Evolutionary conservation across 176 grass and related monocot species (phyloP), one percentile per base, ranked within the genome.

Genomic region (Musa troglodytarum): DNA sequence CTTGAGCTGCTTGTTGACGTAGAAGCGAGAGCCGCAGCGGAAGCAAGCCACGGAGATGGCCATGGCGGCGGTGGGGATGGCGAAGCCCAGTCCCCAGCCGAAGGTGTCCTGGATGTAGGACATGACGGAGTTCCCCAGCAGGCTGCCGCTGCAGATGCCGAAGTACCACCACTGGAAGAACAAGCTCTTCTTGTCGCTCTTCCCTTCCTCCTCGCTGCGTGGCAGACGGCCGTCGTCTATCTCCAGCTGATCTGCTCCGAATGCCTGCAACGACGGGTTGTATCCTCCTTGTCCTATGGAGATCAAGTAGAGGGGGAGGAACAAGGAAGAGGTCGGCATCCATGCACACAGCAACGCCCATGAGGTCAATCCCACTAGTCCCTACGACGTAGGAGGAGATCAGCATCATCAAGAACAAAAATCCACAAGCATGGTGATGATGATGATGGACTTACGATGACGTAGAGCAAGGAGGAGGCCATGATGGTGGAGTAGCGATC

Each of bases 151-250:
- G 59, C 94, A 98, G 28, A 98, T 83, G 77, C 94, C 94, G 24
- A 98, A 93, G 85, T 98, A 98, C 94, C 94, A 98, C 90, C 88
- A 98, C 71, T 87, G 90, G 84, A 98, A 98, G 78, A 98, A 98
- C 26, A 73, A 50, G 68, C 86, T 88, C 82, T 97, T 97, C 72
- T 85, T 79, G 74, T 82, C 91, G n/a, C 43, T 69, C 68, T 82
- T 71, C 8, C 26, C 81, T 43, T 96, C 92, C 1, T 72, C 55
- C 0, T 51, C 15, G 65, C 71, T 19, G 23, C 67, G 22, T 54
- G 15, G 74, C 10, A 77, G 72, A 15, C 3, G 4, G 34, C 81
- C 64, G 5, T 90, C 85, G 0, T 74, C 88, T 12, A 88, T 77
- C 71, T 82, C 83, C n/a, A 98, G 84, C 55, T 98, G 94, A 53